Evolutionary conservation across 2,329 filamentous ascomycete species (phyloP).

Genomic region (Aspergillus tamarii): DNA sequence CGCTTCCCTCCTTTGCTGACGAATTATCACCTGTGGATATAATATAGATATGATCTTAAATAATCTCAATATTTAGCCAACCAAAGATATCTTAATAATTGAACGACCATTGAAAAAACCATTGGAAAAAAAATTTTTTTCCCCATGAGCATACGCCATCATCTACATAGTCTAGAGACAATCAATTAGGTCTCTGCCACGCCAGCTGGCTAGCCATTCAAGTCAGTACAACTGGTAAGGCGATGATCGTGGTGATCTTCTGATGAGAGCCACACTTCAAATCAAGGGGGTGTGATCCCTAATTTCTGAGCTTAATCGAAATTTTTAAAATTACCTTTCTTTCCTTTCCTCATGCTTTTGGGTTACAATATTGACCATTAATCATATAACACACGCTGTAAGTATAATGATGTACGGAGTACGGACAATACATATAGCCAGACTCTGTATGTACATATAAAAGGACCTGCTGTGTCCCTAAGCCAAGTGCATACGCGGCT

Average conservation of each 20-base stretch:
- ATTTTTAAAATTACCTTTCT: neutral
- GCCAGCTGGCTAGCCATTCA: neutral
- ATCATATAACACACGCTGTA: neutral
- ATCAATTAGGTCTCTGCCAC: slow-evolving; percentile 1
- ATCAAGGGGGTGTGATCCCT: neutral
- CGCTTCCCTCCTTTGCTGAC: slow-evolving; percentile 10
- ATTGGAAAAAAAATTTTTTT: neutral
- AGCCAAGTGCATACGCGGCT: slow-evolving; percentile 10
- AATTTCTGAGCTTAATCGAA: neutral
- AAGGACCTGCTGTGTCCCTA: slow-evolving; percentile 2
- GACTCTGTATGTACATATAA: slow-evolving; percentile 6
- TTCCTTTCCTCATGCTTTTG: neutral
- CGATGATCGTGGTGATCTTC: slow-evolving; percentile 20
- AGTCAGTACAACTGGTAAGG: neutral
- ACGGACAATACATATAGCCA: neutral
- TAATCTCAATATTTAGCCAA: neutral
- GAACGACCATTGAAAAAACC: neutral
- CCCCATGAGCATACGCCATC: slow-evolving; percentile 5
- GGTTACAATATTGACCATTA: neutral
- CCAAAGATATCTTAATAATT: neutral
- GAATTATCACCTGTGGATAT: slow-evolving; percentile 9
- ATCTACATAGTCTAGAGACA: slow-evolving; percentile 5
- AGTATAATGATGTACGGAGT: neutral
- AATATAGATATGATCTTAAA: neutral
- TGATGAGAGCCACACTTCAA: slow-evolving; percentile 14